Evolutionary conservation across 176 grass and related monocot genomes (phyloP).

Genomic region (Triticum dicoccoides): DNA sequence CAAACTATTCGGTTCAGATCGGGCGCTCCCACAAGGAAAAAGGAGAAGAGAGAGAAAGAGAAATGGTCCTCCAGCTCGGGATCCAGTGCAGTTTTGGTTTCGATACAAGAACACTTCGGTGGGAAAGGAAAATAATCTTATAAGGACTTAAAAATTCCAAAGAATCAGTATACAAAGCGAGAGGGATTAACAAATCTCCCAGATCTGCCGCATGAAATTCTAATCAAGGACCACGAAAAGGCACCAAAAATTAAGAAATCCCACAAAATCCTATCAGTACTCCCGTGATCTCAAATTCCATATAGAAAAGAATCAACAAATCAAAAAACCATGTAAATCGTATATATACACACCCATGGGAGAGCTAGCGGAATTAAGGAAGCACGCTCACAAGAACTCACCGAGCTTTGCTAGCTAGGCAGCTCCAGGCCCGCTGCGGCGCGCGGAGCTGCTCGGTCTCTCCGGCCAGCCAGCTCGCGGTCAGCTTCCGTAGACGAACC

Average conservation of each 20-base stretch:
- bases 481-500: slow-evolving; percentile 28
- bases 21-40: slow-evolving; percentile 2
- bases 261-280: background rate
- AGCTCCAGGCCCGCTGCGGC: background rate
- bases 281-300: slow-evolving; percentile 22
- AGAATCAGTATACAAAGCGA: background rate
- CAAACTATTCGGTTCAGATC: slow-evolving; percentile 23
- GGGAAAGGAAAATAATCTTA: background rate
- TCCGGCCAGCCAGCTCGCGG: background rate
- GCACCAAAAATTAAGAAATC: background rate
- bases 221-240: slow-evolving; percentile 34
- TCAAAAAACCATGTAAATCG: slow-evolving; percentile 1
- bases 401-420: background rate
- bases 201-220: slow-evolving; percentile 30
- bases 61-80: background rate
- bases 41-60: background rate
- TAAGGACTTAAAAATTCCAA: background rate
- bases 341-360: background rate
- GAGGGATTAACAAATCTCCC: slow-evolving; percentile 23
- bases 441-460: background rate
- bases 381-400: slow-evolving; percentile 37
- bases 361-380: background rate
- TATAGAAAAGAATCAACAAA: slow-evolving; percentile 18
- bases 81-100: background rate
- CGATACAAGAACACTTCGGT: background rate